Evolutionary conservation across 495 filamentous ascomycete genomes (phyloP).

Genomic region (Neurospora sublineolata): DNA sequence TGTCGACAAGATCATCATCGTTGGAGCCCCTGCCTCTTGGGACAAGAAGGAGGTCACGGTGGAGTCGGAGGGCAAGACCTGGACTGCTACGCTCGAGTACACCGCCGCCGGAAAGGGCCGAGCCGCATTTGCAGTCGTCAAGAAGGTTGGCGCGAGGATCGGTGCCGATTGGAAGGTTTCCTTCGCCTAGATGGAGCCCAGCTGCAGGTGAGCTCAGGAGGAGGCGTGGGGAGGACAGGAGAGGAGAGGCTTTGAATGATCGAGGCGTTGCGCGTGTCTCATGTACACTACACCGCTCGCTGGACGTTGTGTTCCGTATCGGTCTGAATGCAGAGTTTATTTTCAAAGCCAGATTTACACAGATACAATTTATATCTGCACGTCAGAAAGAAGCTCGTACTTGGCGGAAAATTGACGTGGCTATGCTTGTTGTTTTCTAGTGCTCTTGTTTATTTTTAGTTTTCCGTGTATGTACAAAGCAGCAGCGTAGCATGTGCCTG

Average conservation of each 20-base stretch:
- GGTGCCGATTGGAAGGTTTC: conserved; percentile 74
- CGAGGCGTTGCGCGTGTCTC: not conserved
- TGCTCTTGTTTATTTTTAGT: not conserved
- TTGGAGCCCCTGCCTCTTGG: conserved; percentile 68
- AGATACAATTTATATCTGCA: not conserved
- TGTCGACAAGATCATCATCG: conserved; percentile 72
- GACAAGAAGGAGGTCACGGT: conserved; percentile 55
- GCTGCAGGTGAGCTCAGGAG: not conserved
- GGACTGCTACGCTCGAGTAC: conserved; percentile 48
- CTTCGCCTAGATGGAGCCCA: conserved; percentile 16
- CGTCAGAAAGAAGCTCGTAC: not conserved
- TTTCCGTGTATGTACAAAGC: not conserved
- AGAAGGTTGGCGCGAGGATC: conserved; percentile 64
- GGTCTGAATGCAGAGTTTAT: not conserved
- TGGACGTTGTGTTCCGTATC: not conserved
- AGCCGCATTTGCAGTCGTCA: conserved; percentile 71
- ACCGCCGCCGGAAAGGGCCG: conserved; percentile 46
- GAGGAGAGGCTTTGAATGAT: not conserved
- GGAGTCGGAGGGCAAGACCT: conserved; percentile 54
- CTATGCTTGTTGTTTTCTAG: not conserved
- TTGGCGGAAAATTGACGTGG: not conserved
- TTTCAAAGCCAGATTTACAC: not conserved
- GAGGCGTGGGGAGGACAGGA: not conserved
- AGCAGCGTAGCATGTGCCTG: not conserved
- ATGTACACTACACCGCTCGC: not conserved